Conservation (phyloP, 2,329 filamentous ascomycete genomes). For the Trichophaea hybrida region DNA sequence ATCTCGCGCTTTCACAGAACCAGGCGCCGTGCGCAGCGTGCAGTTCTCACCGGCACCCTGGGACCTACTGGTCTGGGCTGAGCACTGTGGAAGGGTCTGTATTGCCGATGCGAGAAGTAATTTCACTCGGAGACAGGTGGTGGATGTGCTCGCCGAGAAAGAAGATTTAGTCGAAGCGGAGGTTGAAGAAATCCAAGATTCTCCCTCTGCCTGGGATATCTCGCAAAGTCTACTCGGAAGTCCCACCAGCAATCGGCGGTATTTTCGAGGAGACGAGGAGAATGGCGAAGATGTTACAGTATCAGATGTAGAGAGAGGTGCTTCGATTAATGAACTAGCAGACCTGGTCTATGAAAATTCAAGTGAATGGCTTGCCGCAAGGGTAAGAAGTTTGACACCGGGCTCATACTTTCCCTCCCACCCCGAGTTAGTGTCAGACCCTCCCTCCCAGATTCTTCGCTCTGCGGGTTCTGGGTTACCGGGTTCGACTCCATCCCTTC, state of each 20-base stretch:
- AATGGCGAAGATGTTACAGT: neutral
- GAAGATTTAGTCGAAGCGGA: constrained; percentile 29
- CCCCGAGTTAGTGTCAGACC: neutral
- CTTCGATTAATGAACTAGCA: constrained; percentile 1
- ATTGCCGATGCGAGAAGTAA: constrained; percentile 57
- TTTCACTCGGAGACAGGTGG: constrained; percentile 52
- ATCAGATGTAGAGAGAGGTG: constrained; percentile 11
- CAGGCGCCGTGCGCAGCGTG: constrained; percentile 79
- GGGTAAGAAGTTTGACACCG: neutral
- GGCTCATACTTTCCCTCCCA: neutral
- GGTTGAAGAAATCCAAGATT: constrained; percentile 16
- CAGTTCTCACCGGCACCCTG: constrained; percentile 78
- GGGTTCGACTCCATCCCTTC: constrained; percentile 13
- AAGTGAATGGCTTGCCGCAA: neutral
- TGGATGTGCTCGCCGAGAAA: constrained; percentile 47
- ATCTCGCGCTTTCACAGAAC: constrained; percentile 53
- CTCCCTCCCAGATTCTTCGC: neutral
- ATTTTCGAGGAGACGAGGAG: constrained; percentile 13
- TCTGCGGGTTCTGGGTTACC: neutral
- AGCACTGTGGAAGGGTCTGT: constrained; percentile 65
- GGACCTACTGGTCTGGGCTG: constrained; percentile 86
- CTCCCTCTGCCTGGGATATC: constrained; percentile 11
- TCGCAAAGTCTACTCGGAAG: neutral
- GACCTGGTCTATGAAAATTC: neutral
- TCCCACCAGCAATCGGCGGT: constrained; percentile 4